Percentiles rank a stretch among this genome's conserved stretches.
phyloP scores from a whole-genome alignment of 495 filamentous ascomycete species.

The Podospora anserina region DNA sequence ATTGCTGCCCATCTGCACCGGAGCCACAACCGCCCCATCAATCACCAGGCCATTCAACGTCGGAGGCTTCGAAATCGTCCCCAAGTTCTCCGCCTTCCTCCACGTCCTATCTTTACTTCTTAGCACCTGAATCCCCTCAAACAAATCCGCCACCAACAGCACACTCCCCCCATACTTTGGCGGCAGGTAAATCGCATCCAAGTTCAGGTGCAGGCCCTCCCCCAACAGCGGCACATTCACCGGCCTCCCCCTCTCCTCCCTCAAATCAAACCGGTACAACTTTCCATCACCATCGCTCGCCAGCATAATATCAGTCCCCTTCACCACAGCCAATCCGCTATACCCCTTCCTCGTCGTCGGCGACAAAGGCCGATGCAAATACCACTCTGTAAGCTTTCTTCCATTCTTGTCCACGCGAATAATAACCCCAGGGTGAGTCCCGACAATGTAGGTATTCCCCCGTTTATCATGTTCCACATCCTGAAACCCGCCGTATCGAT shows the following conservation, averaged over 20 bases:
- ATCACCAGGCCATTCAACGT: slow-evolving; percentile 15
- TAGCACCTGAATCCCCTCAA: slow-evolving; percentile 34
- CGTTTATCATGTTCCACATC: slow-evolving; percentile 34
- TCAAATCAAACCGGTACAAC: slow-evolving; percentile 34
- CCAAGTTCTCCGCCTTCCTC: slow-evolving; percentile 37
- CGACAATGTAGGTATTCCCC: slow-evolving; percentile 37
- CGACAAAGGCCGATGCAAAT: slow-evolving; percentile 16
- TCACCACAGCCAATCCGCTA: slow-evolving; percentile 31
- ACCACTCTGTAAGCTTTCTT: slow-evolving; percentile 30
- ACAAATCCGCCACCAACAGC: slow-evolving; percentile 29
- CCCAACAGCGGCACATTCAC: slow-evolving; percentile 25
- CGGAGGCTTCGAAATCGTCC: slow-evolving; percentile 27
- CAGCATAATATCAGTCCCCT: slow-evolving; percentile 28
- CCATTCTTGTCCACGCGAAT: slow-evolving; percentile 28
- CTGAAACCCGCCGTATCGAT: slow-evolving; percentile 33
- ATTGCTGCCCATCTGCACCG: slow-evolving; percentile 30
- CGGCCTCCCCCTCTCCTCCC: slow-evolving; percentile 21
- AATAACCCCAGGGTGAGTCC: slow-evolving; percentile 34
- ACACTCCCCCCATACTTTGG: slow-evolving; percentile 36
- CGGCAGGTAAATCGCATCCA: slow-evolving; percentile 38
- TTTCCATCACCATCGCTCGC: slow-evolving; percentile 31
- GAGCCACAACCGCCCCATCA: slow-evolving; percentile 21
- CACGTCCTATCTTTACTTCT: slow-evolving; percentile 34
- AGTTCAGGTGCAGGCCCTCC: slow-evolving; percentile 17
- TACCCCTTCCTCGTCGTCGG: slow-evolving; percentile 27